phyloP scores from a whole-genome alignment of 768 basidiomycete species.

The Phylloporus rhodoxanthus region DNA sequence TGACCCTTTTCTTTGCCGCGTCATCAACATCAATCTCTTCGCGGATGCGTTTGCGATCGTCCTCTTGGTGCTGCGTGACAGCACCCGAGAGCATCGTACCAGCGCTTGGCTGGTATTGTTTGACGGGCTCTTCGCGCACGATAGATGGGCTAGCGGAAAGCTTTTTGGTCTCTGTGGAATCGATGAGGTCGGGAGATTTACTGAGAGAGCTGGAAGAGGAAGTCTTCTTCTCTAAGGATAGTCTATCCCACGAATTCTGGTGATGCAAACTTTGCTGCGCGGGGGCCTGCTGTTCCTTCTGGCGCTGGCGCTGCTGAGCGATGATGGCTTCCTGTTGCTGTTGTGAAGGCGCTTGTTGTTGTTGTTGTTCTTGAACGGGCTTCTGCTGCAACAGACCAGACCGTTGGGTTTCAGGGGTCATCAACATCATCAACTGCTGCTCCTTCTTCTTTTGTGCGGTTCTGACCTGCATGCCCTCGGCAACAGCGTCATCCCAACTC shows the following conservation, averaged over 20 bases:
- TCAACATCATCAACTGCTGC: conserved; percentile 12
- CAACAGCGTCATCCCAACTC: conserved; percentile 76
- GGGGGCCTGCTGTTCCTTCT: conserved; percentile 28
- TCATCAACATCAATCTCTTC: conserved; percentile 46
- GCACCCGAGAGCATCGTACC: conserved; percentile 35
- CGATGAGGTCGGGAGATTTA: conserved; percentile 55
- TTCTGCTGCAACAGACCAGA: conserved; percentile 29
- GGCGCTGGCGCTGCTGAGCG: conserved; percentile 32
- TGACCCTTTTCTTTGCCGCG: conserved; percentile 45
- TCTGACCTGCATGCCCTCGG: conserved; percentile 43
- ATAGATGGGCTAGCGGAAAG: conserved; percentile 75
- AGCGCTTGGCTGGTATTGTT: conserved; percentile 5
- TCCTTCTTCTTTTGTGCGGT: conserved; percentile 21
- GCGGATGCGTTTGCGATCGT: conserved; percentile 48
- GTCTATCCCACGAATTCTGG: conserved; percentile 45
- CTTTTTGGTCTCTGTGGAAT: conserved; percentile 68
- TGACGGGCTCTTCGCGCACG: conserved; percentile 48
- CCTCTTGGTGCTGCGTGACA: conserved; percentile 43
- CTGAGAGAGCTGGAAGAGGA: conserved; percentile 26
- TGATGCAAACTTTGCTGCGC: conserved; percentile 34
- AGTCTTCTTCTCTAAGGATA: conserved; percentile 29
- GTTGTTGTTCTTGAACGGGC: conserved; percentile 12
- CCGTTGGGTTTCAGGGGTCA: conserved; percentile 33
- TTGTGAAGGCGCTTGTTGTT: conserved; percentile 2
- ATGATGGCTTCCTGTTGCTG: conserved; percentile 22